Percentiles rank a stretch among this genome's conserved stretches.
Evolutionary conservation across 805 yeast species (phyloP).

Genomic region (Candida golubevii): DNA sequence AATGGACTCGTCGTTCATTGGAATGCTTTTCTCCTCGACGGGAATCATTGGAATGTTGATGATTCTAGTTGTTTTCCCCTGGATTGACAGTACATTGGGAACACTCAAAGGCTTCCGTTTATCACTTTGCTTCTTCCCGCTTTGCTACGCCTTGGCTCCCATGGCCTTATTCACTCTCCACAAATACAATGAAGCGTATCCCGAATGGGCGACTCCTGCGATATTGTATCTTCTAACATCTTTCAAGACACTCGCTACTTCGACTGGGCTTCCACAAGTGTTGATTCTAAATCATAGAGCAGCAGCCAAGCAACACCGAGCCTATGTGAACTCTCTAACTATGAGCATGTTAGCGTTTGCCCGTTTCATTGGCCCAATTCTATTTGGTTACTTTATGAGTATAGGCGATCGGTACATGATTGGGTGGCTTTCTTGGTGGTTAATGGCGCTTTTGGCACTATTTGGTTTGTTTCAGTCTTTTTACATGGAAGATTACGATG

Average conservation of each 20-base stretch:
- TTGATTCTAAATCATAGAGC: constrained; percentile 34
- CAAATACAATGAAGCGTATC: constrained; percentile 22
- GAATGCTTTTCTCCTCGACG: constrained; percentile 32
- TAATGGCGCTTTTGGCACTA: constrained; percentile 24
- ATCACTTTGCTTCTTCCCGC: constrained; percentile 30
- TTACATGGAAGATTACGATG: constrained; percentile 26
- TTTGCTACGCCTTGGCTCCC: constrained; percentile 30
- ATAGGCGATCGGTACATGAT: constrained; percentile 23
- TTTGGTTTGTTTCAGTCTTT: constrained; percentile 28
- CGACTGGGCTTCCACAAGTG: constrained; percentile 36
- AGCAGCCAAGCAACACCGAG: constrained; percentile 30
- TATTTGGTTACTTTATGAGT: constrained; percentile 33
- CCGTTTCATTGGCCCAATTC: constrained; percentile 29
- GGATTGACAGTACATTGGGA: constrained; percentile 29
- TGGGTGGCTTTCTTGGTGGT: constrained; percentile 36
- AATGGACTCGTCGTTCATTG: constrained; percentile 27
- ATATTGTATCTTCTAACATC: constrained; percentile 29
- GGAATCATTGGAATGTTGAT: constrained; percentile 35
- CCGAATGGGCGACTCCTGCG: constrained; percentile 28
- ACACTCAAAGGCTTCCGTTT: constrained; percentile 28
- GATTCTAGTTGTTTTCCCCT: constrained; percentile 29
- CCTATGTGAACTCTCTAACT: constrained; percentile 32
- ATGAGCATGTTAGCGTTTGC: constrained; percentile 33
- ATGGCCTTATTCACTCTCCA: constrained; percentile 29
- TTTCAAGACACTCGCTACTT: constrained; percentile 28